These are phyloP conservation scores for Lepidopterella palustris DNA, from an alignment of 495 filamentous ascomycete species.

Conservation along the genomic window DNA sequence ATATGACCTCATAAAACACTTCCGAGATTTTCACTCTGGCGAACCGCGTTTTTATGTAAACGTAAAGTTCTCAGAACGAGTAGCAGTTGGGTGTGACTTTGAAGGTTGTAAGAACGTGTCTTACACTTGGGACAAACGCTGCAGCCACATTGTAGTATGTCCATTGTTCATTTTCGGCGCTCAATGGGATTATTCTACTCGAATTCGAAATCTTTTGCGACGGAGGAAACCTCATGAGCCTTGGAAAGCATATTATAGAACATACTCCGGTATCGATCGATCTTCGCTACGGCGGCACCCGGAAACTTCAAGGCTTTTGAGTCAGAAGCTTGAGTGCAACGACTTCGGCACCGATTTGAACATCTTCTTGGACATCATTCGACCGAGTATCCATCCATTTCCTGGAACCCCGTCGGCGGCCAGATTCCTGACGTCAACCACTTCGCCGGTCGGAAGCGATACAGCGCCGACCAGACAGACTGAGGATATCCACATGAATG, in stretches of 20 bases:
- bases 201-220: slow-evolving; percentile 27
- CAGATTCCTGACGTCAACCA: no score
- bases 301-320: slow-evolving; percentile 16
- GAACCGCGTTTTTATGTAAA: no score
- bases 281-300: slow-evolving; percentile 22
- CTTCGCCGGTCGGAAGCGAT: no score
- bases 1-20: slow-evolving; percentile 1
- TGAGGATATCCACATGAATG: no score
- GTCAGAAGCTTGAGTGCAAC: slow-evolving; percentile 26
- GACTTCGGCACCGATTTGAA: slow-evolving; percentile 19
- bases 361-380: no score
- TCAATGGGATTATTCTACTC: slow-evolving; percentile 26
- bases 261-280: slow-evolving; percentile 12
- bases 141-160: slow-evolving; percentile 22
- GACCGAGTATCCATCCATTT: no score
- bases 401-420: no score
- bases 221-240: slow-evolving; percentile 17
- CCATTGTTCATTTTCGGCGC: slow-evolving; percentile 4
- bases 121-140: slow-evolving; percentile 23
- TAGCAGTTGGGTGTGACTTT: slow-evolving; percentile 24
- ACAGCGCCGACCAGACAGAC: no score
- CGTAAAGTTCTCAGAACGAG: slow-evolving; percentile 12
- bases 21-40: no score
- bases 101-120: slow-evolving; percentile 24
- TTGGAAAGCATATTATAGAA: slow-evolving; percentile 12